These are phyloP conservation scores for Pelargonium myrrhifolium DNA, from an alignment of 441 rosid species.

Conservation along the genomic window DNA sequence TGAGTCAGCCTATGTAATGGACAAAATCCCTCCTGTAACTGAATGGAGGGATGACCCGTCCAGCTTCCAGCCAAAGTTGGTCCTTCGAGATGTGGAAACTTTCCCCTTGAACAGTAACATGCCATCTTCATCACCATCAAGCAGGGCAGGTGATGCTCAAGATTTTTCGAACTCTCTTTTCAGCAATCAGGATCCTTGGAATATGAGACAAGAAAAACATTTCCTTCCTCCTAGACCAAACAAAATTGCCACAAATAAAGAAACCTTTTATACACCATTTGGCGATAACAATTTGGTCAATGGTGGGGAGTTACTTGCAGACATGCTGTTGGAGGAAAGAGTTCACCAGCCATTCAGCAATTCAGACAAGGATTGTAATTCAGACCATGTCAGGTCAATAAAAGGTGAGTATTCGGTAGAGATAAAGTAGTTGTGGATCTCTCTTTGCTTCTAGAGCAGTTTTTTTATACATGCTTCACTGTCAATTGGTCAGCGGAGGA, in stretches of 20 bases:
- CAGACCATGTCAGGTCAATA: conserved; percentile 25
- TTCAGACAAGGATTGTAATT: conserved; percentile 25
- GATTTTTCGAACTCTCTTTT: conserved; percentile 55
- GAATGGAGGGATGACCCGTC: conserved; percentile 30
- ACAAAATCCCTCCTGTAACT: conserved; percentile 25
- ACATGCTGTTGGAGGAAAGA: conserved; percentile 28
- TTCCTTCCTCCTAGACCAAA: conserved; percentile 48
- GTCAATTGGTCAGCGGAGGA: conserved; percentile 44
- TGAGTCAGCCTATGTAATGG: conserved; percentile 25
- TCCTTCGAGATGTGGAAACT: conserved; percentile 24
- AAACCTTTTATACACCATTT: conserved; percentile 28
- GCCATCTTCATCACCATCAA: conserved; percentile 24
- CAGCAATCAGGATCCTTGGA: conserved; percentile 67
- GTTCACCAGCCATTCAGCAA: conserved; percentile 24
- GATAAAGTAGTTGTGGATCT: background rate
- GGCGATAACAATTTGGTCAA: conserved; percentile 28
- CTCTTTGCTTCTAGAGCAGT: background rate
- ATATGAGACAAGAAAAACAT: conserved; percentile 37
- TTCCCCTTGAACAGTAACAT: conserved; percentile 17
- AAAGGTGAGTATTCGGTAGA: background rate
- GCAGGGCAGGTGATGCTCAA: conserved; percentile 27
- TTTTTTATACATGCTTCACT: background rate
- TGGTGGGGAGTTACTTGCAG: conserved; percentile 26
- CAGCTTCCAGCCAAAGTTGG: conserved; percentile 24
- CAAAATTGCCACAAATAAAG: conserved; percentile 41